Evolutionary conservation across 2,329 filamentous ascomycete genomes (phyloP).

Genomic region (Fusarium dlaminii): DNA sequence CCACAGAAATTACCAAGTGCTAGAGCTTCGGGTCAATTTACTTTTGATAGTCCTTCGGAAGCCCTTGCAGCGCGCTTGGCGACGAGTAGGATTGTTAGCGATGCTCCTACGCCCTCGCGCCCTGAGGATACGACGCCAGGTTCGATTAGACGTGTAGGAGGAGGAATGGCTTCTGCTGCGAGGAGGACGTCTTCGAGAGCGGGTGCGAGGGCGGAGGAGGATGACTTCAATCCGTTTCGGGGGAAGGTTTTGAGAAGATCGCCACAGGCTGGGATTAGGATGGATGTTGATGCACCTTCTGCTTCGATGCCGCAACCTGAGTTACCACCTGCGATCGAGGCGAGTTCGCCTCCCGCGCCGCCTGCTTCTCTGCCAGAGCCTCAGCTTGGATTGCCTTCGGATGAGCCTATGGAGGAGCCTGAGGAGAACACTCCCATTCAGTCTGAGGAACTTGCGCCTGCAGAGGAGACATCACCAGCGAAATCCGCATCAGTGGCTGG

Average conservation of each 20-base stretch:
- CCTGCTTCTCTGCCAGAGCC: constrained; percentile 27
- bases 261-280: constrained; percentile 43
- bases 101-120: constrained; percentile 31
- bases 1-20: constrained; percentile 43
- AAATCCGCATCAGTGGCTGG: background rate
- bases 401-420: background rate
- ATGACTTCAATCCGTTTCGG: constrained; percentile 44
- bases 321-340: background rate
- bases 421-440: background rate
- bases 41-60: constrained; percentile 42
- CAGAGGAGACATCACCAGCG: background rate
- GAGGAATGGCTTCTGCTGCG: constrained; percentile 49
- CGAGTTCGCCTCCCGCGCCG: constrained; percentile 1
- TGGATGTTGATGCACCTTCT: constrained; percentile 11
- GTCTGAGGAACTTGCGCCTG: background rate
- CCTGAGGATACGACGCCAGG: constrained; percentile 14
- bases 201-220: constrained; percentile 53
- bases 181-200: constrained; percentile 55
- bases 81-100: constrained; percentile 38
- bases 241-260: constrained; percentile 43
- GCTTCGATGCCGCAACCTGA: constrained; percentile 32
- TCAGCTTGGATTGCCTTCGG: background rate
- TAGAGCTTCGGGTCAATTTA: constrained; percentile 2
- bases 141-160: constrained; percentile 34
- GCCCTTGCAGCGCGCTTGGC: constrained; percentile 45